Conservation (phyloP, 257 asterid genomes). For the Nicotiana tabacum region DNA sequence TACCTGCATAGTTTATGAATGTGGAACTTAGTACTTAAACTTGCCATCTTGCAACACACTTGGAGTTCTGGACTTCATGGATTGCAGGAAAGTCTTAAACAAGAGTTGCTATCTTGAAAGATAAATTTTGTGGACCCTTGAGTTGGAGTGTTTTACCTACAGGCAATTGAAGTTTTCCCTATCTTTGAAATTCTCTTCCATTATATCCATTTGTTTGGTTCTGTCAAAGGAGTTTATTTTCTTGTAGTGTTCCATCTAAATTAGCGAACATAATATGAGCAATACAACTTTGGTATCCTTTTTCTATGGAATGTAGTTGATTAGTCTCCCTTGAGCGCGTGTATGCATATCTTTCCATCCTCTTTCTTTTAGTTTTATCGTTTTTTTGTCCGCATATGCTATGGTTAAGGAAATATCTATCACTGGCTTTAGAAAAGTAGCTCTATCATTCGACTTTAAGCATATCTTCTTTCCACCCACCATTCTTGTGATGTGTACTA, state of each 20-base stretch:
- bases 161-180: background rate
- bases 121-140: background rate
- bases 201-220: background rate
- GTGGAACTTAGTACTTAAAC: background rate
- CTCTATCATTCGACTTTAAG: background rate
- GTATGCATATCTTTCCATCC: background rate
- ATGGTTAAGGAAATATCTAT: background rate
- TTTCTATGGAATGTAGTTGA: background rate
- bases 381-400: background rate
- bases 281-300: background rate
- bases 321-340: background rate
- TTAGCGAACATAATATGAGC: background rate
- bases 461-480: background rate
- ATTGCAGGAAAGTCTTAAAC: background rate
- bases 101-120: background rate
- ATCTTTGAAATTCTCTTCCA: background rate
- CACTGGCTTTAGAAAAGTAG: background rate
- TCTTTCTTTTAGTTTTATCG: background rate
- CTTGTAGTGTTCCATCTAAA: background rate
- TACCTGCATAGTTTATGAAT: background rate
- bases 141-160: background rate
- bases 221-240: background rate
- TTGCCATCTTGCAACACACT: background rate
- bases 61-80: background rate
- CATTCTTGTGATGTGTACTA: background rate